Conservation (phyloP, 495 filamentous ascomycete genomes). For the Opeltia flavorubescens region DNA sequence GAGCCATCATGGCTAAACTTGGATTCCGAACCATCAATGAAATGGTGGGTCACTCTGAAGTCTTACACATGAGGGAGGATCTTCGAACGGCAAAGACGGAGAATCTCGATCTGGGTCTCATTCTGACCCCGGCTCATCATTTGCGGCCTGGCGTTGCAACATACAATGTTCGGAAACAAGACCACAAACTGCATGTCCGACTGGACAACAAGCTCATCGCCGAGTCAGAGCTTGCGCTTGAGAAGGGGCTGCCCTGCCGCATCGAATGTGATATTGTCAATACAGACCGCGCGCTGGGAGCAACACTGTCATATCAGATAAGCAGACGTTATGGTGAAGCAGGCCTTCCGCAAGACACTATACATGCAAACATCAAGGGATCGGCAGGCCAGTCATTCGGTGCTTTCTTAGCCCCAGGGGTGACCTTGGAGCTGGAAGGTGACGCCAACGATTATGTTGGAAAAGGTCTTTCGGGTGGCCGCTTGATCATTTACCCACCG, state of each 20-base stretch:
- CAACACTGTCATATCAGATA: slow-evolving; percentile 93
- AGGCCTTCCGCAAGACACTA: slow-evolving; percentile 84
- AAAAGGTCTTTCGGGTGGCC: slow-evolving; percentile 91
- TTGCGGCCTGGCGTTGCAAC: slow-evolving; percentile 93
- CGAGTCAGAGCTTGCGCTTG: slow-evolving; percentile 89
- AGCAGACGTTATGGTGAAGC: slow-evolving; percentile 84
- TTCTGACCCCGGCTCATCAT: slow-evolving; percentile 91
- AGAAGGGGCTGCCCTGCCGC: slow-evolving; percentile 87
- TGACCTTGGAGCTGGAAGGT: slow-evolving; percentile 93
- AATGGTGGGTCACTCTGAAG: slow-evolving; percentile 92
- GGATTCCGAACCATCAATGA: slow-evolving; percentile 94
- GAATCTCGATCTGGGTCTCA: slow-evolving; percentile 89
- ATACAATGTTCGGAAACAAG: slow-evolving; percentile 98
- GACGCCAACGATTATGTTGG: slow-evolving; percentile 98
- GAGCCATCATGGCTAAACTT: slow-evolving; percentile 95
- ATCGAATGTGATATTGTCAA: slow-evolving; percentile 98
- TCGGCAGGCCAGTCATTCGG: slow-evolving; percentile 98
- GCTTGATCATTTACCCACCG: slow-evolving; percentile 92
- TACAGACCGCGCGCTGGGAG: slow-evolving; percentile 89
- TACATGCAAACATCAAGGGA: slow-evolving; percentile 97
- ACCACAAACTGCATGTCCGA: slow-evolving; percentile 83
- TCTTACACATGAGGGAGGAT: slow-evolving; percentile 78
- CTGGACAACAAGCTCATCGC: slow-evolving; percentile 98
- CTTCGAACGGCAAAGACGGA: slow-evolving; percentile 77
- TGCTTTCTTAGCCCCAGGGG: slow-evolving; percentile 85